Percentiles rank a stretch among this genome's conserved stretches.
These are phyloP conservation scores for Aspergillus ellipticus DNA, from an alignment of 495 filamentous ascomycete species.

Conservation along the genomic window DNA sequence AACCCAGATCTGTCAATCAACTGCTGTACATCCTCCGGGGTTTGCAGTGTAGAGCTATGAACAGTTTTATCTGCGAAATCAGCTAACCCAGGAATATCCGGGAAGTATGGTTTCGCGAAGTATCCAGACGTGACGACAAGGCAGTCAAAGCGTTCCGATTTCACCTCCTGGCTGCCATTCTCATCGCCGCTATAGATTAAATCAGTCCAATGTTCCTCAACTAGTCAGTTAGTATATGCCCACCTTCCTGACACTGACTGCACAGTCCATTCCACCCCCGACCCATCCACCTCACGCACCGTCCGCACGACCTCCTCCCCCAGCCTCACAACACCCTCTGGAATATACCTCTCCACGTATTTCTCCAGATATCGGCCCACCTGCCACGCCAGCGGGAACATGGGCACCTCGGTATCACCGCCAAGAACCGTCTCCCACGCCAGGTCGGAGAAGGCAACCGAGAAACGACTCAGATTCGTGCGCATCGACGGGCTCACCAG, in stretches of 20 bases:
- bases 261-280: slow-evolving; percentile 50
- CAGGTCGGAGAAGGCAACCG: slow-evolving; percentile 75
- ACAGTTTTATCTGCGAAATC: slow-evolving; percentile 36
- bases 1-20: slow-evolving; percentile 5
- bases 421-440: slow-evolving; percentile 55
- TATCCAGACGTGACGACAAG: slow-evolving; percentile 74
- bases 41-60: slow-evolving; percentile 56
- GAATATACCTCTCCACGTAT: slow-evolving; percentile 59
- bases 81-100: slow-evolving; percentile 39
- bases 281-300: slow-evolving; percentile 24
- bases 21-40: slow-evolving; percentile 20
- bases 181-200: neutral
- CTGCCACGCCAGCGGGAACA: slow-evolving; percentile 72
- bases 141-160: slow-evolving; percentile 59
- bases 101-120: slow-evolving; percentile 61
- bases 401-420: slow-evolving; percentile 36
- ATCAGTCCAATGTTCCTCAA: neutral
- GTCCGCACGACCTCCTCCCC: slow-evolving; percentile 50
- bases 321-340: slow-evolving; percentile 43
- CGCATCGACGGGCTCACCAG: slow-evolving; percentile 63
- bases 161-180: neutral
- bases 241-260: slow-evolving; percentile 35
- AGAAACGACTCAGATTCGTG: slow-evolving; percentile 76
- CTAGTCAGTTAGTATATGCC: slow-evolving; percentile 1
- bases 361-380: slow-evolving; percentile 68